Evolutionary conservation across 306 rosid genomes (phyloP), one percentile per base, ranked within the genome.

Genomic region (Trifolium fragiferum): DNA sequence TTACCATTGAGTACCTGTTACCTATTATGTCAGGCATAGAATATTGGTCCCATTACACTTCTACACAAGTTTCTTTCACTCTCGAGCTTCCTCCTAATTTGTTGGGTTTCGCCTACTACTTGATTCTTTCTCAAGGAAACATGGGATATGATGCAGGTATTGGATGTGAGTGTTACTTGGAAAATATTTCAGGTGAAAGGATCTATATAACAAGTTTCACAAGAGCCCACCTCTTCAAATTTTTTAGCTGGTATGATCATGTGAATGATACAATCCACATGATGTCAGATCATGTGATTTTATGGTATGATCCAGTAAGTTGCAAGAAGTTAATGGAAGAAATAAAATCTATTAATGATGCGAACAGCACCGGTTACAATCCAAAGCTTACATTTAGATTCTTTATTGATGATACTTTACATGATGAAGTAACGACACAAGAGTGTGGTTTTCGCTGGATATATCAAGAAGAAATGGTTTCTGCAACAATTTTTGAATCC

Each of bases 141-240:
- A 0, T 23, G 18, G 64, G 0, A 4, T 0, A 35, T 1, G 0
- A 1, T 19, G 27, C 0, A 10, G 2, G 10, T 23, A 5, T 76
- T 54, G 80, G 67, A 64, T 76, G 80, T 38, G 67, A 66, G 6
- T 76, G 66, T 30, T 43, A 2, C 40, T 55, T 67, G 68, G 80
- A 76, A 19, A 65, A 25, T 9, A 10, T 33, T 11, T 2, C 3
- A 6, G 60, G 47, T 16, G 61, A 38, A 67, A 27, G 7, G 12
- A 13, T 46, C 51, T 46, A 2, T 46, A 46, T 46, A 46, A 46
- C 18, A 13, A 46, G 51, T 46, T 46, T 1, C 51, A 12, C 1
- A 14, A 13, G 51, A 7, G 46, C 13, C 46, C 9, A 9, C 27
- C 2, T 25, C 3, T 40, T 40, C 46, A 2, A 3, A 6, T 40